Evolutionary conservation across 495 filamentous ascomycete species (phyloP).

Genomic region (Trichoderma virens): DNA sequence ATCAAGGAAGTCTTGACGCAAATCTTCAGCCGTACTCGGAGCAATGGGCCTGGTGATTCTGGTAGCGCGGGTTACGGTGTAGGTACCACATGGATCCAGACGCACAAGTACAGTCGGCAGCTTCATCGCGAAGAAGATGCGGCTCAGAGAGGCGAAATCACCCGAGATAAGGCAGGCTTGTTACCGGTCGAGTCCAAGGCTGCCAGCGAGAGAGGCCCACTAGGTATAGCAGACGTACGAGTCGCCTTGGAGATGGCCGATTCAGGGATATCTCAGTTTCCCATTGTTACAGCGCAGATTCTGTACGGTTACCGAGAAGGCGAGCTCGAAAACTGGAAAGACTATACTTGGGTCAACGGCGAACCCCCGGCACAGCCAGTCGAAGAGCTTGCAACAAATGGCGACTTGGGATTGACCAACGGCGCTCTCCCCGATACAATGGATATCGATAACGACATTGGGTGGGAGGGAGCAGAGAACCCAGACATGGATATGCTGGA

Average conservation of each 20-base stretch:
- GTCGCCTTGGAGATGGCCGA: slow-evolving; percentile 68
- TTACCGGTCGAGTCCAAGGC: slow-evolving; percentile 69
- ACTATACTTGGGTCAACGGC: slow-evolving; percentile 41
- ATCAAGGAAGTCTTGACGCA: slow-evolving; percentile 80
- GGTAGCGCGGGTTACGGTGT: slow-evolving; percentile 51
- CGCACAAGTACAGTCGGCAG: slow-evolving; percentile 64
- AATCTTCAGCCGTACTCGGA: slow-evolving; percentile 69
- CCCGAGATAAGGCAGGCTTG: slow-evolving; percentile 61
- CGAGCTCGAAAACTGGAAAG: slow-evolving; percentile 56
- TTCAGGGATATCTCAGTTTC: slow-evolving; percentile 67
- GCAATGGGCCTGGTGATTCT: slow-evolving; percentile 61
- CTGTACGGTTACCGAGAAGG: slow-evolving; percentile 67
- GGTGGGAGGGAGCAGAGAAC: slow-evolving; percentile 65
- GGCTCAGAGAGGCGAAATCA: slow-evolving; percentile 57
- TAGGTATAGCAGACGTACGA: slow-evolving; percentile 73
- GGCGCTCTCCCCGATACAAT: slow-evolving; percentile 43
- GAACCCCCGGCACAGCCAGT: slow-evolving; percentile 22
- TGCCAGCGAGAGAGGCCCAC: slow-evolving; percentile 52
- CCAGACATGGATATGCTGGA: slow-evolving; percentile 58
- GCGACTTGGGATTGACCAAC: slow-evolving; percentile 24
- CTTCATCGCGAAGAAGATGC: slow-evolving; percentile 65
- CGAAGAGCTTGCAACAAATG: not conserved
- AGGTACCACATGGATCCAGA: slow-evolving; percentile 65
- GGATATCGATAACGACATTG: slow-evolving; percentile 58
- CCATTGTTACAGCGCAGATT: slow-evolving; percentile 61